These are phyloP conservation scores for Starmerella gropengiesseri DNA, from an alignment of 805 yeast genomes.

Conservation along the genomic window DNA sequence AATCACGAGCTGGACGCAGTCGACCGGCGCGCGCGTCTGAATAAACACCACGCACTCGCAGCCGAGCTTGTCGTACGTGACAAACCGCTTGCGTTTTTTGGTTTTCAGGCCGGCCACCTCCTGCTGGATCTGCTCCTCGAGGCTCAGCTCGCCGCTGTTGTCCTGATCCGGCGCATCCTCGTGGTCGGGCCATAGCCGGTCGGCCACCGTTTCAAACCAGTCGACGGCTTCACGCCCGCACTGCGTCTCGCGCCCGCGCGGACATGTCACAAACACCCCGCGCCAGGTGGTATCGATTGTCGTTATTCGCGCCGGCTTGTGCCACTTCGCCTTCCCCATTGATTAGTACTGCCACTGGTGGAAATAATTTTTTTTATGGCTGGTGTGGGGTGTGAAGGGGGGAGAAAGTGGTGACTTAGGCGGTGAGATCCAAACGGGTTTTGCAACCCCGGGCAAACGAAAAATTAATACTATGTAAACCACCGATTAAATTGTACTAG, in stretches of 20 bases:
- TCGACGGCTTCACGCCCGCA: constrained; percentile 23
- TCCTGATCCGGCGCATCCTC: constrained; percentile 33
- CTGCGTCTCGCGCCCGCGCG: constrained; percentile 55
- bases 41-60: constrained; percentile 57
- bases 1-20: constrained; percentile 62
- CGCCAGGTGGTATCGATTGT: constrained; percentile 67
- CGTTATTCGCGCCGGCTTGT: constrained; percentile 17
- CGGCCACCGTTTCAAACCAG: constrained; percentile 32
- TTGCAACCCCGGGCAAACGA: too few relatives aligned
- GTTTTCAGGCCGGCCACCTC: constrained; percentile 52
- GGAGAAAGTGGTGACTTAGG: too few relatives aligned
- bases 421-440: neutral
- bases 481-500: neutral
- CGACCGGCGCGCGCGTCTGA: constrained; percentile 66
- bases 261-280: constrained; percentile 86
- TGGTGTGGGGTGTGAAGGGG: too few relatives aligned
- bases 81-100: constrained; percentile 23
- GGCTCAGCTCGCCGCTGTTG: constrained; percentile 33
- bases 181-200: constrained; percentile 19
- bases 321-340: constrained; percentile 16
- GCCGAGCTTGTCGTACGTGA: constrained; percentile 25
- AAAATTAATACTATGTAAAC: neutral
- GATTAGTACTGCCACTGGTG: neutral
- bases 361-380: too few relatives aligned
- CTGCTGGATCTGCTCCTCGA: constrained; percentile 64